Percentiles rank a stretch among this genome's conserved stretches.
Conservation (phyloP, 2,329 filamentous ascomycete genomes). For the Aspergillus tamarii region DNA sequence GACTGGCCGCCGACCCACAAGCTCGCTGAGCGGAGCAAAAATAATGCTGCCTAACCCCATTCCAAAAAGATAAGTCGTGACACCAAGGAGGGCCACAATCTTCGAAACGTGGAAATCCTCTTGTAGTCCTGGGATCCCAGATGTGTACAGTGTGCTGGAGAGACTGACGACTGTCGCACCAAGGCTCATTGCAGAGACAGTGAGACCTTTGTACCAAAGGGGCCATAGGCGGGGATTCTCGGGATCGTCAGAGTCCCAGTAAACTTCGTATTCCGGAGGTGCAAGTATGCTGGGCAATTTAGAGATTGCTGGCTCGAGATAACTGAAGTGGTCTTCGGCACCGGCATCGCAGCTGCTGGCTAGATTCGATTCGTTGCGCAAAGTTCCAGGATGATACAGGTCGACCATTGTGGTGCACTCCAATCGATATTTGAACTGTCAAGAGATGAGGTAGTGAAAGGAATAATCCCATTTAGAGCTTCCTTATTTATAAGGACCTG, state of each 20-base stretch:
- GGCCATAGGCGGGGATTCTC: slow-evolving; percentile 22
- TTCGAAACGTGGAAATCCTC: slow-evolving; percentile 20
- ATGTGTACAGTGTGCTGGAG: slow-evolving; percentile 24
- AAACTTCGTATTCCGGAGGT: slow-evolving; percentile 20
- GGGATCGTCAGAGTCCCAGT: slow-evolving; percentile 15
- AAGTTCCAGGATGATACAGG: no score
- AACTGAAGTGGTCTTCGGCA: no score
- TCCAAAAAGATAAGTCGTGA: slow-evolving; percentile 75
- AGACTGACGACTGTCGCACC: slow-evolving; percentile 22
- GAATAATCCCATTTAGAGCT: no score
- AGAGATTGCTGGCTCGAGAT: background rate
- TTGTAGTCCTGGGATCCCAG: slow-evolving; percentile 20
- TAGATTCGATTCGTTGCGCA: no score
- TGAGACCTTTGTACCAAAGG: slow-evolving; percentile 19
- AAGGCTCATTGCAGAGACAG: slow-evolving; percentile 18
- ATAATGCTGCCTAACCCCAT: slow-evolving; percentile 70
- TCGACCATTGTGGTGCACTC: no score
- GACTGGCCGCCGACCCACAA: slow-evolving; percentile 51
- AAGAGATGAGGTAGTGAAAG: no score
- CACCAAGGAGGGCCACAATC: slow-evolving; percentile 46
- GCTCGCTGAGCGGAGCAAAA: slow-evolving; percentile 64
- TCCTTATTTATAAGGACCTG: no score
- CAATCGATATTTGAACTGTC: no score
- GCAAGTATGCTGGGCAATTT: background rate
- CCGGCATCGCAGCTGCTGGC: no score